Percentiles rank a stretch among this genome's conserved stretches.
phyloP scores from a whole-genome alignment of 441 rosid genomes.

The Capsella rubella region DNA sequence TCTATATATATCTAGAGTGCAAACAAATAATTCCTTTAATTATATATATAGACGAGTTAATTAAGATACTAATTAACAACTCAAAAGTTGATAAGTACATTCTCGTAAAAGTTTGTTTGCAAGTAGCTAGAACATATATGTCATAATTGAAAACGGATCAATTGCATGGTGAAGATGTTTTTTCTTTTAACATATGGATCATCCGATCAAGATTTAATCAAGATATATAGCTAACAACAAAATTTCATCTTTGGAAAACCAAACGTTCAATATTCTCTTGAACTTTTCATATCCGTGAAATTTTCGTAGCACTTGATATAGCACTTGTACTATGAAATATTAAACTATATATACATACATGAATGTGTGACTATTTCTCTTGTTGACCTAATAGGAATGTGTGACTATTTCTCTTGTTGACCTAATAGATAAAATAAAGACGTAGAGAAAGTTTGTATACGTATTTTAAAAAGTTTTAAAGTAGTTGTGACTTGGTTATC shows the following conservation, averaged over 20 bases:
- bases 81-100: not conserved
- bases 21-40: too few species aligned
- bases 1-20: too few species aligned
- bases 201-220: not conserved
- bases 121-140: slow-evolving; percentile 23
- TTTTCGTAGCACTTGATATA: slow-evolving; percentile 6
- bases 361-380: not conserved
- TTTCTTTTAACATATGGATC: not conserved
- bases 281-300: slow-evolving; percentile 11
- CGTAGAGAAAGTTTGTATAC: too few species aligned
- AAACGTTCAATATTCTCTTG: slow-evolving; percentile 10
- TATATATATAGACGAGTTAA: too few species aligned
- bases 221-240: not conserved
- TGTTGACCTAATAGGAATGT: not conserved
- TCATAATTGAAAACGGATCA: not conserved
- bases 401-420: not conserved
- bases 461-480: not conserved
- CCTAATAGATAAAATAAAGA: not conserved
- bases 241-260: not conserved
- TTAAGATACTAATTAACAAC: not conserved
- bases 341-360: not conserved
- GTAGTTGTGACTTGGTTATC: slow-evolving; percentile 13
- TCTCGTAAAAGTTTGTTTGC: not conserved
- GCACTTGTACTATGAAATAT: not conserved
- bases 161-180: not conserved